phyloP scores from a whole-genome alignment of 1,284 basidiomycete genomes.

The Clitocybe nebularis region DNA sequence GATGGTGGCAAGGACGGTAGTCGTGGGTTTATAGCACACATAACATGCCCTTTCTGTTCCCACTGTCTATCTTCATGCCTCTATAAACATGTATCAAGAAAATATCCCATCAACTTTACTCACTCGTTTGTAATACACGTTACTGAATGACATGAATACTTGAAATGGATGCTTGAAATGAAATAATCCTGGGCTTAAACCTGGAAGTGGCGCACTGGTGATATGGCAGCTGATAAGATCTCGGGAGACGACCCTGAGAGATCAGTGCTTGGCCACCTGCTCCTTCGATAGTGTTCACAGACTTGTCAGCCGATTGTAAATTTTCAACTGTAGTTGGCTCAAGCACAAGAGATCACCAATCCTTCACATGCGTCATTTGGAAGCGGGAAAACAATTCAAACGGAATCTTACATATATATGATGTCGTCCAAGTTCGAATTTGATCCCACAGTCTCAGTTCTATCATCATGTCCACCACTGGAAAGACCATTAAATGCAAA shows the following conservation, averaged over 20 bases:
- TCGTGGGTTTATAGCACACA: constrained; percentile 70
- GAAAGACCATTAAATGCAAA: constrained; percentile 86
- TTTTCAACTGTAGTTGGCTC: not conserved
- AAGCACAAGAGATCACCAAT: not conserved
- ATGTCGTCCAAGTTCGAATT: not conserved
- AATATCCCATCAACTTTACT: constrained; percentile 25
- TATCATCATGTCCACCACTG: constrained; percentile 59
- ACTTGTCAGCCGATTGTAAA: not conserved
- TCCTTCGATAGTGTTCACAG: not conserved
- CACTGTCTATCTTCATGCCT: constrained; percentile 43
- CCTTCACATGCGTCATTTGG: constrained; percentile 1
- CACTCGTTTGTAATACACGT: constrained; percentile 79
- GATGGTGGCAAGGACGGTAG: constrained; percentile 69
- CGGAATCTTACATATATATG: constrained; percentile 1
- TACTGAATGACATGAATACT: constrained; percentile 60
- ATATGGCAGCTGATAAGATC: constrained; percentile 3
- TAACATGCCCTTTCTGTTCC: constrained; percentile 69
- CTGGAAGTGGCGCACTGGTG: too few species aligned
- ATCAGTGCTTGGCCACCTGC: not conserved
- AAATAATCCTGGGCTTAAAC: too few species aligned
- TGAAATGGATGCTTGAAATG: not conserved
- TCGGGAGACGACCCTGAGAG: not conserved
- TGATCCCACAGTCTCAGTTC: not conserved
- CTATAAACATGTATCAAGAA: constrained; percentile 15
- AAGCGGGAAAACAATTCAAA: constrained; percentile 2